Conservation (phyloP, 257 asterid species). For the Cinchona pubescens region DNA sequence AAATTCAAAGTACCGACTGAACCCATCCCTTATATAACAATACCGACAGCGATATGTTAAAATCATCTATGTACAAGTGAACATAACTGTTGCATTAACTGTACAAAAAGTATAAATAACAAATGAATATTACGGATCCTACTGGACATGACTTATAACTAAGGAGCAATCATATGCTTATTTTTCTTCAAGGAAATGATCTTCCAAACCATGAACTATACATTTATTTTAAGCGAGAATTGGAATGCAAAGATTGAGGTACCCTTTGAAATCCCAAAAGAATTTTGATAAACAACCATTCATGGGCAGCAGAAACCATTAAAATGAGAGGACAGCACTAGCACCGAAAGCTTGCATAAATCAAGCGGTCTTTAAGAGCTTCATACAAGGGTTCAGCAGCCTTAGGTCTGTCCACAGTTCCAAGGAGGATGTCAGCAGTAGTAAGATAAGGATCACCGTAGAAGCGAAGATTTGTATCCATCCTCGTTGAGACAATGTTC, state of each 20-base stretch:
- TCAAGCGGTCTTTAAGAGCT: constrained; percentile 72
- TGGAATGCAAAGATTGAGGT: neutral
- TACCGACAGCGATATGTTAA: neutral
- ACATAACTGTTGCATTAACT: too few relatives aligned
- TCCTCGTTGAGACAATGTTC: constrained; percentile 76
- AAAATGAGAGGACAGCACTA: constrained; percentile 12
- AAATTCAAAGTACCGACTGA: neutral
- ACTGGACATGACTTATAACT: neutral
- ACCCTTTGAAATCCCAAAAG: neutral
- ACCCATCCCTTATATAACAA: neutral
- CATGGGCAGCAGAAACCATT: neutral
- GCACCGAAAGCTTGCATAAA: constrained; percentile 51
- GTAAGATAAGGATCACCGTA: constrained; percentile 97
- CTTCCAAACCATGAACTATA: constrained; percentile 1
- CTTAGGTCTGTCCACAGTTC: constrained; percentile 81
- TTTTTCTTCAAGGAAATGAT: neutral
- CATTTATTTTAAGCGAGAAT: neutral
- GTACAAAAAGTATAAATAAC: neutral
- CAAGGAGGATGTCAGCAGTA: constrained; percentile 86
- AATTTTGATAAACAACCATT: neutral
- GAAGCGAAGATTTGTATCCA: constrained; percentile 87
- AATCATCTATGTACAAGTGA: neutral
- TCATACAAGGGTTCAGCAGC: constrained; percentile 89
- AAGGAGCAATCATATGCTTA: neutral
- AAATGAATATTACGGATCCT: neutral